Percentiles rank a stretch among this genome's conserved stretches.
phyloP scores from a whole-genome alignment of 106 monocot genomes.

The Apostasia ramifera region DNA sequence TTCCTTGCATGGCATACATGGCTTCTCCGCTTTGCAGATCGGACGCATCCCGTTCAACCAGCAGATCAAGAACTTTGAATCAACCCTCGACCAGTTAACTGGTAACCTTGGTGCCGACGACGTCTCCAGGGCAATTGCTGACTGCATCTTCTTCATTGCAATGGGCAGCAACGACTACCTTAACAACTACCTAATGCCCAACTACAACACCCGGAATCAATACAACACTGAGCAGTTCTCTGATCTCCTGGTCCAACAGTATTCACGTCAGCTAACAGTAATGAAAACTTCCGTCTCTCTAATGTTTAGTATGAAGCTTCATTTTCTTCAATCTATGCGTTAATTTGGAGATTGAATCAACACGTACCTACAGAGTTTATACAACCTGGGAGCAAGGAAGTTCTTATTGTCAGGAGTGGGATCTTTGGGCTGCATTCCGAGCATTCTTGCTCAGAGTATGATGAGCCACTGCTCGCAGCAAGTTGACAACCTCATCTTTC shows the following conservation, averaged over 20 bases:
- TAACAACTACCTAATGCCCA: conserved; percentile 89
- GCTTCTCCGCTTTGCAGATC: conserved; percentile 16
- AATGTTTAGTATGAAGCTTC: neutral
- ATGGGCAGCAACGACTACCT: conserved; percentile 97
- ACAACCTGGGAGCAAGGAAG: conserved; percentile 73
- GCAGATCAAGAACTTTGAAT: conserved; percentile 79
- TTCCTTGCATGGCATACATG: neutral
- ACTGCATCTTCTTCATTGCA: conserved; percentile 69
- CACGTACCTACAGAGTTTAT: conserved; percentile 36
- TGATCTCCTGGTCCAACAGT: conserved; percentile 56
- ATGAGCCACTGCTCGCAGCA: conserved; percentile 35
- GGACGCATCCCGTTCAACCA: conserved; percentile 78
- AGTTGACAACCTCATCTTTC: conserved; percentile 57
- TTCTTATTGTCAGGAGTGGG: conserved; percentile 64
- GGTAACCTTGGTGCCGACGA: conserved; percentile 35
- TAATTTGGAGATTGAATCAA: neutral
- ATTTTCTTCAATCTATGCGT: neutral
- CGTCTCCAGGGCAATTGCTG: conserved; percentile 24
- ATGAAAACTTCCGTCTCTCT: neutral
- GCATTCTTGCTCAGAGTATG: conserved; percentile 50
- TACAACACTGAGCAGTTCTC: conserved; percentile 66
- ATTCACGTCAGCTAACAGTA: conserved; percentile 56
- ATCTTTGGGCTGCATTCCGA: conserved; percentile 72
- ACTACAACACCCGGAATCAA: conserved; percentile 58
- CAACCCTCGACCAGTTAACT: conserved; percentile 51